These are phyloP conservation scores for Saururus chinensis DNA, from an alignment of 164 flowering plant species.

Conservation along the genomic window DNA sequence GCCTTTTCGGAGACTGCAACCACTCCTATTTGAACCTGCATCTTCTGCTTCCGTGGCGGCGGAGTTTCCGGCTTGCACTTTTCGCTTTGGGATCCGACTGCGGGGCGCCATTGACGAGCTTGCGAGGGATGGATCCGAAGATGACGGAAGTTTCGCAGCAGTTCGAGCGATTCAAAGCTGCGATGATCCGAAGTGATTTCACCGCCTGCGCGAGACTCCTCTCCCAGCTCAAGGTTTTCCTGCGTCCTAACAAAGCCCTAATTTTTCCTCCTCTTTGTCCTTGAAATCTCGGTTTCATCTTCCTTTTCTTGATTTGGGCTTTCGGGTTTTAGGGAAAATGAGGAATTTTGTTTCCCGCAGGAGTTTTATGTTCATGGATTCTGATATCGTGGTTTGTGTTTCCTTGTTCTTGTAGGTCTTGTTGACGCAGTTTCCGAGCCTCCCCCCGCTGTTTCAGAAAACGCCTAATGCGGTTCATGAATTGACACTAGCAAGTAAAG, in stretches of 20 bases:
- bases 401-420: constrained; percentile 33
- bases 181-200: constrained; percentile 43
- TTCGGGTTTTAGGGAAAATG: no score
- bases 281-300: background rate
- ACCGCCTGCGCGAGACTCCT: constrained; percentile 39
- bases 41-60: no score
- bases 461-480: constrained; percentile 70
- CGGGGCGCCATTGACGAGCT: background rate
- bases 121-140: constrained; percentile 48
- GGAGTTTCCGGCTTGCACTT: no score
- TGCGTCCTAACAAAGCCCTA: background rate
- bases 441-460: constrained; percentile 71
- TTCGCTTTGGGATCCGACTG: no score
- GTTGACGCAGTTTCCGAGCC: constrained; percentile 65
- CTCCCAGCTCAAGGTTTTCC: constrained; percentile 66
- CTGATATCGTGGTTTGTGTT: background rate
- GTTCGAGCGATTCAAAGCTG: constrained; percentile 74
- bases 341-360: no score
- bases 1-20: no score
- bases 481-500: constrained; percentile 71
- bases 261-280: background rate
- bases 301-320: background rate
- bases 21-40: no score
- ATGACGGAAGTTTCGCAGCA: constrained; percentile 42
- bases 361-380: no score